Evolutionary conservation across 768 basidiomycete genomes (phyloP).

Genomic region (Glaciozyma martinii): DNA sequence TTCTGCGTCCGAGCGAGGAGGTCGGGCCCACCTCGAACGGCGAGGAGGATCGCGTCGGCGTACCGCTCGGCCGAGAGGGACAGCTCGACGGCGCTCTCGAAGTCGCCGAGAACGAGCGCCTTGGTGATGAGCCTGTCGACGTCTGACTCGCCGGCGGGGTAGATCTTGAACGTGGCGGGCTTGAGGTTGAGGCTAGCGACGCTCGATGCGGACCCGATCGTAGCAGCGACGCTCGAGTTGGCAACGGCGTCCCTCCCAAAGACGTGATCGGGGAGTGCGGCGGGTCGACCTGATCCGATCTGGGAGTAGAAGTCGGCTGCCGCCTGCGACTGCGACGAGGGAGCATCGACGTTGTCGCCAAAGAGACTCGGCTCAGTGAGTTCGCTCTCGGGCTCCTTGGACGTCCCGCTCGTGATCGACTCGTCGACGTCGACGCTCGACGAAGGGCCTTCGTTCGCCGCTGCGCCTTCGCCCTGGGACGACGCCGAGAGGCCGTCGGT

Average conservation of each 20-base stretch:
- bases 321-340: conserved; percentile 44
- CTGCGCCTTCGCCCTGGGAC: conserved; percentile 44
- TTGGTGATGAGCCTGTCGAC: conserved; percentile 81
- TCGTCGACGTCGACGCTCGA: conserved; percentile 41
- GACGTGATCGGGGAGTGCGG: conserved; percentile 44
- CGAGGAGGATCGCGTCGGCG: conserved; percentile 89
- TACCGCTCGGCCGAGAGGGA: conserved; percentile 81
- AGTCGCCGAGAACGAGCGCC: conserved; percentile 92
- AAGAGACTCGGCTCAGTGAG: conserved; percentile 74
- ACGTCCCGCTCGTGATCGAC: conserved; percentile 50
- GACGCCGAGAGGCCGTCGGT: conserved; percentile 14
- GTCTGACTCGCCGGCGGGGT: conserved; percentile 64
- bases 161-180: conserved; percentile 79
- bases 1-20: conserved; percentile 80
- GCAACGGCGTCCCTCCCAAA: conserved; percentile 48
- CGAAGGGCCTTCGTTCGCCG: conserved; percentile 34
- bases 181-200: conserved; percentile 64
- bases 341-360: conserved; percentile 54
- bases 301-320: conserved; percentile 69
- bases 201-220: conserved; percentile 83
- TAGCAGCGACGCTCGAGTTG: conserved; percentile 90
- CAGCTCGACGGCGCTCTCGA: conserved; percentile 78
- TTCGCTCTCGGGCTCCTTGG: conserved; percentile 48
- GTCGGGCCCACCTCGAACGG: conserved; percentile 80
- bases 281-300: conserved; percentile 46